These are phyloP conservation scores for Thelonectria olida DNA, from an alignment of 2,329 filamentous ascomycete species.

Conservation along the genomic window DNA sequence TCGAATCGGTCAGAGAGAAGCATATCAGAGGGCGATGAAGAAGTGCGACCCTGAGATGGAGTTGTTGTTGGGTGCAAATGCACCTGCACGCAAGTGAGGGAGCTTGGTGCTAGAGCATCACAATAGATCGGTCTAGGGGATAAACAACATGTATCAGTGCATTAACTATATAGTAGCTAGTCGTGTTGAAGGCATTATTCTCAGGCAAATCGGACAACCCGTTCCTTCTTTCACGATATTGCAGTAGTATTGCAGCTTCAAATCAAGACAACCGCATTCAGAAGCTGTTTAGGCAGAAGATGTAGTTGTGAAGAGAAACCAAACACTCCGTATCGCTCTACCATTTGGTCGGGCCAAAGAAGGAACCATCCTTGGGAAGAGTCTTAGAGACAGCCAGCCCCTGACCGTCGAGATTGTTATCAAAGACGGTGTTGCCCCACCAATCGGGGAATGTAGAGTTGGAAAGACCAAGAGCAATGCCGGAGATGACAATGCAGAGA, in stretches of 20 bases:
- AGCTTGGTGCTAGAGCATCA: neutral
- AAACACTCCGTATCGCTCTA: neutral
- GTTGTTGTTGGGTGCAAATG: neutral
- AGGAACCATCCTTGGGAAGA: slow-evolving; percentile 6
- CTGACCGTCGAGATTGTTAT: slow-evolving; percentile 5
- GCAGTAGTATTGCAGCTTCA: too few relatives aligned
- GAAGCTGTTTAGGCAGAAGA: too few relatives aligned
- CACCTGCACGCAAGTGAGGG: neutral
- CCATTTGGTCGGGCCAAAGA: slow-evolving; percentile 8
- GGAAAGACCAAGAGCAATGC: slow-evolving; percentile 6
- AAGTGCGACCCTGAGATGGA: slow-evolving; percentile 60
- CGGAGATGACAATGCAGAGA: slow-evolving; percentile 9
- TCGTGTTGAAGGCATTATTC: too few relatives aligned
- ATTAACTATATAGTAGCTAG: neutral
- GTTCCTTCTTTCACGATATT: too few relatives aligned
- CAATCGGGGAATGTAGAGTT: neutral
- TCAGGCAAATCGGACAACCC: too few relatives aligned
- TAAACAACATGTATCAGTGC: neutral
- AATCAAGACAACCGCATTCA: too few relatives aligned
- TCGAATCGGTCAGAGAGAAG: slow-evolving; percentile 54
- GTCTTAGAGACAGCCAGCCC: slow-evolving; percentile 2
- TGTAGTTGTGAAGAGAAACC: too few relatives aligned
- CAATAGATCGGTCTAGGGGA: neutral
- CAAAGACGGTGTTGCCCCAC: slow-evolving; percentile 8
- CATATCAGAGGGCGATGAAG: slow-evolving; percentile 56